These are phyloP conservation scores for Debaryomyces nepalensis DNA, from an alignment of 1,139 yeast species.

Conservation along the genomic window DNA sequence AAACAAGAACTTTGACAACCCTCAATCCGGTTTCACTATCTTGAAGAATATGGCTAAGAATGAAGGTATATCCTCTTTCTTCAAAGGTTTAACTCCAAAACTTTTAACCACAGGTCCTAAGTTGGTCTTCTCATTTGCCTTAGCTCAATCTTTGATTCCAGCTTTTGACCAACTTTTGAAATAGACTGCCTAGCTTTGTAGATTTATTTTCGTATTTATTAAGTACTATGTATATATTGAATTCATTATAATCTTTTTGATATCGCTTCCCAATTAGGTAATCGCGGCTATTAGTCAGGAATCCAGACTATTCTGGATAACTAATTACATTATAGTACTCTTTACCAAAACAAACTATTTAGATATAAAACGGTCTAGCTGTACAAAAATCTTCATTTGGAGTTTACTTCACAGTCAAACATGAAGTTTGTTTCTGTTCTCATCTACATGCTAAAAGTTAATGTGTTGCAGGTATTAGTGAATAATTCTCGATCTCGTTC, in stretches of 20 bases:
- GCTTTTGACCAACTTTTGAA: constrained; percentile 77
- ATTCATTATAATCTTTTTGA: constrained; percentile 3
- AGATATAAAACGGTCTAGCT: background rate
- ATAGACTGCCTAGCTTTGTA: constrained; percentile 18
- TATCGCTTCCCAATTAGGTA: constrained; percentile 10
- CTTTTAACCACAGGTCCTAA: constrained; percentile 97
- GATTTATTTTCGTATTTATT: constrained; percentile 1
- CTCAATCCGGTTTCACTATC: constrained; percentile 91
- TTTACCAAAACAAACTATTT: background rate
- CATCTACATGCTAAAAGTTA: constrained; percentile 43
- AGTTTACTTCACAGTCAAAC: background rate
- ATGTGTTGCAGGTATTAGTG: constrained; percentile 43
- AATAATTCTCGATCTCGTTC: constrained; percentile 41
- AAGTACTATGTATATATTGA: constrained; percentile 11
- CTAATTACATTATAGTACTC: background rate
- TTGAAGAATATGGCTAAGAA: constrained; percentile 90
- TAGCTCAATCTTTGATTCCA: constrained; percentile 96
- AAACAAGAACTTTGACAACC: constrained; percentile 93
- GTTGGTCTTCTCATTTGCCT: constrained; percentile 92
- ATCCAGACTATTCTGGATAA: too few species aligned
- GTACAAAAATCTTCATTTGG: background rate
- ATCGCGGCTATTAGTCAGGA: constrained; percentile 8
- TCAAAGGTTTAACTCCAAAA: constrained; percentile 97
- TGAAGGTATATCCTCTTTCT: constrained; percentile 89
- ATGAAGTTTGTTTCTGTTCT: constrained; percentile 43